These are phyloP conservation scores for Handroanthus guayacan DNA, from an alignment of 257 asterid species.

Conservation along the genomic window DNA sequence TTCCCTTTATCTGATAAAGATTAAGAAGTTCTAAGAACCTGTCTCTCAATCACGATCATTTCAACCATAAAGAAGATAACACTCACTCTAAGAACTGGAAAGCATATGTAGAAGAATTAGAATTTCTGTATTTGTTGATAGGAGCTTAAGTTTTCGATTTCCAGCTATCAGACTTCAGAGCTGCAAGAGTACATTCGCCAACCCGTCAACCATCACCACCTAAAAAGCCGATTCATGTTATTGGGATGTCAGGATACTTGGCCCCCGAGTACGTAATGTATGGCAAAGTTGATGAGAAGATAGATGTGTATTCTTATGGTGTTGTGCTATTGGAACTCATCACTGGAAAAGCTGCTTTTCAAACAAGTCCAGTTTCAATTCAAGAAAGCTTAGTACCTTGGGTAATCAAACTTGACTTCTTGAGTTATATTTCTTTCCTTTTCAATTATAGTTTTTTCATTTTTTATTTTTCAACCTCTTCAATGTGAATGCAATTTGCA, in stretches of 20 bases:
- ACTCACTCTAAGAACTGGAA: neutral
- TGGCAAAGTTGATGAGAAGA: slow-evolving; percentile 88
- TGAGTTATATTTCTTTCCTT: neutral
- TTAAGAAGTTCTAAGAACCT: no score
- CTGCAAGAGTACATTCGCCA: slow-evolving; percentile 54
- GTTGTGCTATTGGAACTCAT: slow-evolving; percentile 82
- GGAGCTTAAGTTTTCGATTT: neutral
- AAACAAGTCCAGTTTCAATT: slow-evolving; percentile 44
- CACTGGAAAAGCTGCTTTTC: slow-evolving; percentile 77
- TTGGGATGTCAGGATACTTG: slow-evolving; percentile 70
- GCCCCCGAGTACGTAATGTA: slow-evolving; percentile 90
- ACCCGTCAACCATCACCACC: slow-evolving; percentile 40
- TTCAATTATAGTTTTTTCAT: neutral
- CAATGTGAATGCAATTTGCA: slow-evolving; percentile 36
- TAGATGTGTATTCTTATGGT: slow-evolving; percentile 85
- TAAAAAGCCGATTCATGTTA: slow-evolving; percentile 54
- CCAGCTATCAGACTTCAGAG: slow-evolving; percentile 83
- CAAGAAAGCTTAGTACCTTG: slow-evolving; percentile 75
- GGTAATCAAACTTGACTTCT: slow-evolving; percentile 47
- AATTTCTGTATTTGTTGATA: slow-evolving; percentile 1
- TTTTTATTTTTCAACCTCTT: neutral
- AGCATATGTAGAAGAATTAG: no score
- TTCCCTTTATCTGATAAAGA: no score
- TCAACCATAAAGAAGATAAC: no score
- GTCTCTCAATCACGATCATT: no score